phyloP scores from a whole-genome alignment of 2,329 filamentous ascomycete species.

The Sclerotinia minor region DNA sequence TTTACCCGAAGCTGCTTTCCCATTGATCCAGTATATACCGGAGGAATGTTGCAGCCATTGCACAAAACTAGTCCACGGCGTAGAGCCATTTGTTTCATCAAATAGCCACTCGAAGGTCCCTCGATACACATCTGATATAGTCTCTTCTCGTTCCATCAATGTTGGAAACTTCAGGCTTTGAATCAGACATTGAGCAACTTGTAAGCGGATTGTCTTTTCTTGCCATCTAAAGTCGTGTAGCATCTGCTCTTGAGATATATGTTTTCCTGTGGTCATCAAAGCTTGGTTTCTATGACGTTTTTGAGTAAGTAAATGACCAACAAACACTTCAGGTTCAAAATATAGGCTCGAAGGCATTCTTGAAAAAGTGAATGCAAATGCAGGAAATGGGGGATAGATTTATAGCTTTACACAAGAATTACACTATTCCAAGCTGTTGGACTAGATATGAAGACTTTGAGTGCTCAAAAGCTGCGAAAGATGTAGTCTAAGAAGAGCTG shows the following conservation, averaged over 20 bases:
- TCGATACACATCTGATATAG: conserved; percentile 17
- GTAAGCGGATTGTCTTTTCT: neutral
- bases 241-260: neutral
- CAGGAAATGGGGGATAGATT: no score
- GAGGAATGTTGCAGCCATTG: conserved; percentile 26
- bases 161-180: conserved; percentile 9
- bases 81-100: neutral
- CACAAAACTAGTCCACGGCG: conserved; percentile 15
- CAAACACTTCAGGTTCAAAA: neutral
- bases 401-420: no score
- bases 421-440: no score
- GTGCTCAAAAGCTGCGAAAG: no score
- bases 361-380: neutral
- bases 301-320: neutral
- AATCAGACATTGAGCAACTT: neutral
- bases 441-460: no score
- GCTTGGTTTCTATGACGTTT: neutral
- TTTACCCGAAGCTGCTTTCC: conserved; percentile 30
- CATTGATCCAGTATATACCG: conserved; percentile 31
- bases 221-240: neutral
- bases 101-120: conserved; percentile 29
- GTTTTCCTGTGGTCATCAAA: neutral
- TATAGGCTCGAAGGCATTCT: neutral
- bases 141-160: conserved; percentile 17
- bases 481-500: no score